These are phyloP conservation scores for Salix arbutifolia DNA, from an alignment of 345 rosid species.

Conservation along the genomic window DNA sequence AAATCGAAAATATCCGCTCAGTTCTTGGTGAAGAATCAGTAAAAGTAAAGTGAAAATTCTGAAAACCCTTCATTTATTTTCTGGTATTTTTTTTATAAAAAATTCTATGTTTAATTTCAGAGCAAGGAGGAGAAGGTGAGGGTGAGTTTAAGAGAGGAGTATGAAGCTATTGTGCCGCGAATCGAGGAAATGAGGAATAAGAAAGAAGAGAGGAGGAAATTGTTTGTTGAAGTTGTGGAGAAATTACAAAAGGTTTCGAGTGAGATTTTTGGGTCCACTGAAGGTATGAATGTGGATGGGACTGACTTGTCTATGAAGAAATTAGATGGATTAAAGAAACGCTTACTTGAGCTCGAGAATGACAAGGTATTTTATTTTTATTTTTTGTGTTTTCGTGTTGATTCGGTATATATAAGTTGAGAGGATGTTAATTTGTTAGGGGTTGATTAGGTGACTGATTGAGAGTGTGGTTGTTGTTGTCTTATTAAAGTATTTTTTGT, in stretches of 20 bases:
- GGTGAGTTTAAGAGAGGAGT: constrained; percentile 43
- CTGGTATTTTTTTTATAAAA: too few relatives aligned
- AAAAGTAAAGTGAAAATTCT: constrained; percentile 26
- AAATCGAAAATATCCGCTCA: constrained; percentile 46
- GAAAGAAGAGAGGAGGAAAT: constrained; percentile 42
- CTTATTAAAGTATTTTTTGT: too few relatives aligned
- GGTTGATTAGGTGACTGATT: too few relatives aligned
- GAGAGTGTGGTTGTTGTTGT: too few relatives aligned
- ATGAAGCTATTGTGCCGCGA: constrained; percentile 31
- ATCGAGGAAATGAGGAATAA: constrained; percentile 44
- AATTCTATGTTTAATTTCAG: background rate
- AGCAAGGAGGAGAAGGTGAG: background rate
- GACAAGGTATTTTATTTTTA: constrained; percentile 51
- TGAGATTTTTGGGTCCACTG: constrained; percentile 38
- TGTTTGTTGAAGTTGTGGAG: constrained; percentile 43
- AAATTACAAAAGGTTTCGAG: constrained; percentile 42
- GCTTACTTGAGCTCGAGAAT: constrained; percentile 58
- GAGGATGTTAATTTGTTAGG: background rate
- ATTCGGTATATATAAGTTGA: background rate
- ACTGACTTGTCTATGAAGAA: constrained; percentile 69
- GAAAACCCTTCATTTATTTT: background rate
- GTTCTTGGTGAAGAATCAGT: constrained; percentile 42
- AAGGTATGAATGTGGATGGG: constrained; percentile 39
- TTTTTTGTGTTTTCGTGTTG: background rate
- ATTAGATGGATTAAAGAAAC: constrained; percentile 65